Evolutionary conservation across 108 stramenopile species (phyloP).

Genomic region (Skeletonema grethae): DNA sequence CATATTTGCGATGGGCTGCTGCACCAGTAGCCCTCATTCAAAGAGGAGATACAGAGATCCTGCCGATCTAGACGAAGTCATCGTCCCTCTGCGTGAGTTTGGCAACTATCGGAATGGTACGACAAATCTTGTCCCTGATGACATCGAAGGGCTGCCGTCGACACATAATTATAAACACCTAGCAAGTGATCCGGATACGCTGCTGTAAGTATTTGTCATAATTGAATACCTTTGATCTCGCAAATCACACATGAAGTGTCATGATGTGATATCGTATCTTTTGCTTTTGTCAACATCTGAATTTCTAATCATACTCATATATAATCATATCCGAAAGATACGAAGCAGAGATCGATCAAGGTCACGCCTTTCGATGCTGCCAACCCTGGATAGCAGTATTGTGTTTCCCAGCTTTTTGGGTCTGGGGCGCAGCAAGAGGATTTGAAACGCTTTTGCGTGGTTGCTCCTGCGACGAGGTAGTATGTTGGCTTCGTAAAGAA

Average conservation of each 20-base stretch:
- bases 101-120: constrained; percentile 44
- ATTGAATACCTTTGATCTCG: no score
- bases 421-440: constrained; percentile 1
- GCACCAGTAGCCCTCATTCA: constrained; percentile 47
- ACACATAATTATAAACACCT: constrained; percentile 46
- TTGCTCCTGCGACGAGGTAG: constrained; percentile 49
- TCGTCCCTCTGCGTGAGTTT: constrained; percentile 41
- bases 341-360: constrained; percentile 60
- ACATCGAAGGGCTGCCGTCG: constrained; percentile 54
- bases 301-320: not conserved
- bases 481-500: constrained; percentile 56
- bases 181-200: constrained; percentile 32
- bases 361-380: constrained; percentile 48
- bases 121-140: constrained; percentile 46
- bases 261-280: not conserved
- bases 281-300: not conserved
- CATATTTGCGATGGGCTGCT: constrained; percentile 69
- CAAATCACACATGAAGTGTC: not conserved
- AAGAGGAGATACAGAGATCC: constrained; percentile 52
- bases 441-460: not conserved
- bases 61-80: constrained; percentile 57
- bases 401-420: constrained; percentile 10
- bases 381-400: constrained; percentile 19
- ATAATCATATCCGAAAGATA: constrained; percentile 13
- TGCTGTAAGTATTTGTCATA: constrained; percentile 15